Evolutionary conservation across 257 asterid species (phyloP), one percentile per base, ranked within the genome.

Genomic region (Solanum chmielewskii): DNA sequence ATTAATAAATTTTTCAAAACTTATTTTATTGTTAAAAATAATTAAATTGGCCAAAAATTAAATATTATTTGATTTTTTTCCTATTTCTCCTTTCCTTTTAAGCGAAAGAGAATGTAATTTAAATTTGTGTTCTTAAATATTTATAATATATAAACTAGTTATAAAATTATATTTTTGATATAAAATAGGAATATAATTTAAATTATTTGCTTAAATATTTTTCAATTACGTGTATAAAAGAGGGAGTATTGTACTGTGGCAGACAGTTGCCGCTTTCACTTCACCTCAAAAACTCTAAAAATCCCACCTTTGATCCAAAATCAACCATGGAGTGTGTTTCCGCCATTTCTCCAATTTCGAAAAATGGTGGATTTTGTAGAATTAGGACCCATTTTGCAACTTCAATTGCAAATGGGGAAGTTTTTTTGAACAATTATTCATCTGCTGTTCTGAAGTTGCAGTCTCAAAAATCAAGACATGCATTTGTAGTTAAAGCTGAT

Each of bases 401-500:
- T 77, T 47, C 84, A 78, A 49, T 81, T 29, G 27, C 69, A 81
- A 81, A 81, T 49, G 45, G 45, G 69, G 9, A 81, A 29, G 25
- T 9, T 47, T 11, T 49, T 7, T 81, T 49, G 66, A 45, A 6
- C 3, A 78, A 21, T 44, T 27, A 12, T 41, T 41, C 59, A 41
- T 76, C 81, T 35, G 10, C 31, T 25, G 5, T n/a, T 52, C 47
- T 42, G 41, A 75, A 86, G 90, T 88, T 81, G 89, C 60, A 25
- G 21, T 87, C 41, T 73, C 21, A 4, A 52, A 89, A 52, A n/a
- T 86, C 88, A 23, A 90, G 88, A 66, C 87, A 47, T 71, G 59
- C 87, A 68, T 39, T 74, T 83, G 71, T 88, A 9, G 86, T 91
- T 18, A 91, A 84, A 85, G 27, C 90, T 49, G 91, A 90, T 20